phyloP scores from a whole-genome alignment of 495 filamentous ascomycete genomes.

The Penicillium salamii region DNA sequence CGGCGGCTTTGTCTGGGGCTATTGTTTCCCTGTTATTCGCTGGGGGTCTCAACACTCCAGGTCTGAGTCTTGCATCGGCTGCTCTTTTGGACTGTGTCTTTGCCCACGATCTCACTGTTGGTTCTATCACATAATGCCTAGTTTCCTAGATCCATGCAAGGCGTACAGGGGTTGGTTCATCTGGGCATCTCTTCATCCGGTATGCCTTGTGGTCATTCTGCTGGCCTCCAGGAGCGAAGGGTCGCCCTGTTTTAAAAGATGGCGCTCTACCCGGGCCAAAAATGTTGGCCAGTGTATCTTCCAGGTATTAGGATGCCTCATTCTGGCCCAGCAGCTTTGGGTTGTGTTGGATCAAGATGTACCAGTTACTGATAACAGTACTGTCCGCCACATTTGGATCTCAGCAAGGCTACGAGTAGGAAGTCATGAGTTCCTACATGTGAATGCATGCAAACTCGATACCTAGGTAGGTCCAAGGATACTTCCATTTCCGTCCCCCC shows the following conservation, averaged over 20 bases:
- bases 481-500: no score
- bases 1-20: slow-evolving; percentile 67
- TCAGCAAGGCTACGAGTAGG: no score
- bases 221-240: slow-evolving; percentile 64
- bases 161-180: slow-evolving; percentile 73
- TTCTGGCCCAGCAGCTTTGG: slow-evolving; percentile 34
- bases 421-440: no score
- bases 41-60: slow-evolving; percentile 45
- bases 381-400: no score
- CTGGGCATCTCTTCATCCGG: slow-evolving; percentile 65
- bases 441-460: no score
- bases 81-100: slow-evolving; percentile 67
- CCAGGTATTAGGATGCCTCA: slow-evolving; percentile 56
- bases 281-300: slow-evolving; percentile 62
- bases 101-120: slow-evolving; percentile 69
- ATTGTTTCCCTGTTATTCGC: slow-evolving; percentile 66
- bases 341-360: not conserved
- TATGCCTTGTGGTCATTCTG: slow-evolving; percentile 67
- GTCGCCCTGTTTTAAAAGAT: slow-evolving; percentile 64
- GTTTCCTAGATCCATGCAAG: slow-evolving; percentile 69
- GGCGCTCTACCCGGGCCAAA: slow-evolving; percentile 63
- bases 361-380: not conserved
- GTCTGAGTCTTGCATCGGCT: slow-evolving; percentile 57
- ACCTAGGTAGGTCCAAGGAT: no score
- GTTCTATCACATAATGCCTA: slow-evolving; percentile 68